phyloP scores from a whole-genome alignment of 2,329 filamentous ascomycete genomes.

The Penicillium thymicola region DNA sequence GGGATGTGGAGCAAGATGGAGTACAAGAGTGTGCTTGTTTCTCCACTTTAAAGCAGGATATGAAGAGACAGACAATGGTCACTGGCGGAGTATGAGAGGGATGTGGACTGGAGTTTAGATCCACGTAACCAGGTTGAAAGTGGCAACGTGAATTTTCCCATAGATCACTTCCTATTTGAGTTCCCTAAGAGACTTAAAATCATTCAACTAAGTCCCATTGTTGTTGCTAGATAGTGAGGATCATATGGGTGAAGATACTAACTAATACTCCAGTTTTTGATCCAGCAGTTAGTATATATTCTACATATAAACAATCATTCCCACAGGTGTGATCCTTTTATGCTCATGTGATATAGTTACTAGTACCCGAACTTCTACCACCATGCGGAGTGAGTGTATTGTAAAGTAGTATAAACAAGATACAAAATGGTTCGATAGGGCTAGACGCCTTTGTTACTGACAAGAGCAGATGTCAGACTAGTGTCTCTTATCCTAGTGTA shows the following conservation, averaged over 20 bases:
- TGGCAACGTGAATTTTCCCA: constrained; percentile 1
- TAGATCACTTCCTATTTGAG: background rate
- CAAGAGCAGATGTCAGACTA: background rate
- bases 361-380: no score
- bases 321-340: background rate
- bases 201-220: background rate
- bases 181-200: background rate
- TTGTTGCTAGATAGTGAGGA: background rate
- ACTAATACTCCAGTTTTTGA: background rate
- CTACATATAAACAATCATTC: background rate
- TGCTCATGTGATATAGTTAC: background rate
- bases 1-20: constrained; percentile 18
- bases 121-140: background rate
- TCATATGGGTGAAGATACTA: background rate
- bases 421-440: background rate
- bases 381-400: no score
- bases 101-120: background rate
- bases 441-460: background rate
- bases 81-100: constrained; percentile 5
- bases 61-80: background rate
- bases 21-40: constrained; percentile 3
- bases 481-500: background rate
- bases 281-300: background rate
- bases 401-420: background rate
- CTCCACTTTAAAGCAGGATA: constrained; percentile 8